Percentiles rank a stretch among this genome's conserved stretches.
Conservation (phyloP, 768 basidiomycete species). For the Pleurotus citrinopileatus region DNA sequence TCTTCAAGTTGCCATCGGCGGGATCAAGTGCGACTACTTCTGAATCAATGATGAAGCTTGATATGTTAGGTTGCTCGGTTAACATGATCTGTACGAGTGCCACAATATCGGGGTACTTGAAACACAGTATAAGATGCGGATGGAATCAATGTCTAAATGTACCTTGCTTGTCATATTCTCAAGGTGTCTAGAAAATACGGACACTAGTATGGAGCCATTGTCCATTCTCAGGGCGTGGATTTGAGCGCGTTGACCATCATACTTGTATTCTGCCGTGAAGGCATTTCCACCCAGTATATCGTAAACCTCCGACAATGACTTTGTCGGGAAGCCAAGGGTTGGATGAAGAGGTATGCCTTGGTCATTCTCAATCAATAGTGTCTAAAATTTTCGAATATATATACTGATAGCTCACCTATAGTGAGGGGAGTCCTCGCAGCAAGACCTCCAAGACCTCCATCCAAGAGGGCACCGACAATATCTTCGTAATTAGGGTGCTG, state of each 20-base stretch:
- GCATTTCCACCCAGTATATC: constrained; percentile 58
- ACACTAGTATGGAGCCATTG: constrained; percentile 35
- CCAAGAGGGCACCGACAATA: constrained; percentile 58
- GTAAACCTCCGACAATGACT: constrained; percentile 84
- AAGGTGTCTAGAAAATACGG: constrained; percentile 84
- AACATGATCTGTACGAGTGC: constrained; percentile 54
- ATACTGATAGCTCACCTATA: constrained; percentile 62
- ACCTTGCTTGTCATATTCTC: constrained; percentile 93
- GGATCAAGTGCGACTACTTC: constrained; percentile 85
- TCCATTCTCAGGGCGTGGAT: constrained; percentile 52
- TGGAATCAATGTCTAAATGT: constrained; percentile 6
- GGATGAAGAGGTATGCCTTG: constrained; percentile 81
- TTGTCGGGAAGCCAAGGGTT: constrained; percentile 82
- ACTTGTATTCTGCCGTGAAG: constrained; percentile 88
- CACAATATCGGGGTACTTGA: constrained; percentile 80
- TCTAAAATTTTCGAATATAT: too few relatives aligned
- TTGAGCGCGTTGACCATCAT: constrained; percentile 86
- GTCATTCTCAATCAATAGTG: neutral
- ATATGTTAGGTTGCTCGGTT: constrained; percentile 32
- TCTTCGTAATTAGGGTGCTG: constrained; percentile 76
- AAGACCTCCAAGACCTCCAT: constrained; percentile 59
- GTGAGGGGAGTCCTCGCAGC: constrained; percentile 59
- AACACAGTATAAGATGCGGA: neutral
- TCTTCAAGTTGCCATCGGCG: constrained; percentile 54
- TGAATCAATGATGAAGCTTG: constrained; percentile 79